Percentiles rank a stretch among this genome's conserved stretches.
Evolutionary conservation across 2,329 filamentous ascomycete genomes (phyloP).

Genomic region (Kalmusia sp.): DNA sequence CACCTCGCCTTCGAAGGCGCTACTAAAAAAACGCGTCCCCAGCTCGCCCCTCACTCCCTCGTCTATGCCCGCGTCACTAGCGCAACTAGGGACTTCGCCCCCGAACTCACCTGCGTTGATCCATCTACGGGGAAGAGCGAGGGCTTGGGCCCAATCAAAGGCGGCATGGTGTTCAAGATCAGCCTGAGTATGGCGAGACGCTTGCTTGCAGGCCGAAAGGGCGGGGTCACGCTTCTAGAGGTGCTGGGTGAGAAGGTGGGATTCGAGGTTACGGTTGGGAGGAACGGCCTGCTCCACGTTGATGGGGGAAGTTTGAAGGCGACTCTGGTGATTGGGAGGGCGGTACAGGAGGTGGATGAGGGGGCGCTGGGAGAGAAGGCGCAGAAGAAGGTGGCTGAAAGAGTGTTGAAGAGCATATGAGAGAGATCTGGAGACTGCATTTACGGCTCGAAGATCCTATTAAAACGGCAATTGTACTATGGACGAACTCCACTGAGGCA

Average conservation of each 20-base stretch:
- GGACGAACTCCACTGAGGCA: too few species aligned
- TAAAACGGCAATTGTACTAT: not conserved
- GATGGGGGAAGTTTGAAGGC: constrained; percentile 77
- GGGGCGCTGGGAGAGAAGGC: constrained; percentile 67
- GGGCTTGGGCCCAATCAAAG: constrained; percentile 81
- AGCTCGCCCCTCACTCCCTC: constrained; percentile 75
- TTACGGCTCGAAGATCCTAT: not conserved
- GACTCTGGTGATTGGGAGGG: constrained; percentile 79
- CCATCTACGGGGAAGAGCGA: constrained; percentile 86
- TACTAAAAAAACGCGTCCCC: constrained; percentile 87
- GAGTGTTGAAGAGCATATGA: constrained; percentile 65
- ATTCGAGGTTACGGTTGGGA: constrained; percentile 92
- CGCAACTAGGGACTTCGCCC: constrained; percentile 70
- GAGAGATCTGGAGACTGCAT: not conserved
- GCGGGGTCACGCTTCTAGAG: constrained; percentile 75
- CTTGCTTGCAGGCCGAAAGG: constrained; percentile 68
- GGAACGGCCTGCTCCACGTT: constrained; percentile 93
- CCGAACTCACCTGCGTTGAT: constrained; percentile 90
- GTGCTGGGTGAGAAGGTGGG: constrained; percentile 81
- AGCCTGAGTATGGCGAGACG: constrained; percentile 83
- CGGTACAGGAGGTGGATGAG: constrained; percentile 79
- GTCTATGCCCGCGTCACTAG: constrained; percentile 87
- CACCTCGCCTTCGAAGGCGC: constrained; percentile 93
- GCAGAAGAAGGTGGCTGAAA: constrained; percentile 74
- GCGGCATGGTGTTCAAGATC: constrained; percentile 85